Evolutionary conservation across 352 stramenopile species (phyloP), one percentile per base, ranked within the genome.

Genomic region (Globisporangium cederbergense): DNA sequence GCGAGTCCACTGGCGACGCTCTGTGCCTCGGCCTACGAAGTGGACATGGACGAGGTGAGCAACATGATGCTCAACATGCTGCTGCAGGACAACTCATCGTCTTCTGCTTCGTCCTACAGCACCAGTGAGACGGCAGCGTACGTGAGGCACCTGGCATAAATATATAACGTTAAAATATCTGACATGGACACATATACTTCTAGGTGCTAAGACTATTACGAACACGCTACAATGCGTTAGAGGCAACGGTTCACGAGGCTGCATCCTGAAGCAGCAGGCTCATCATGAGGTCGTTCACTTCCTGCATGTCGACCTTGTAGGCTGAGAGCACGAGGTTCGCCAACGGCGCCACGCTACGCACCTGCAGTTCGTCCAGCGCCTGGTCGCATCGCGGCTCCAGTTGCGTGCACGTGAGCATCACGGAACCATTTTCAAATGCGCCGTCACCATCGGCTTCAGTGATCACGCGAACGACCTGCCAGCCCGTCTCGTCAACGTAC

Each of bases 1-100:
- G 36, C 49, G 32, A 65, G 38, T 43, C 47, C 36, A 16, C 36
- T 65, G 4, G 36, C 59, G 22, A 57, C 10, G 4, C 22, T 65
- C 5, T 42, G 25, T 13, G 34, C 32, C 6, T 51, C 59, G 14
- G 28, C 49, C 7, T 57, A 52, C 28, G 59, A 59, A 34, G 59
- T 45, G 11, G 59, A 59, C 28, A 59, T 51, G 22, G 59, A 59
- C 1, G n/a, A 65, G 28, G 32, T 53, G 10, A 52, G 20, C 34
- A 40, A 45, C 47, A 52, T 58, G 47, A 59, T 65, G 49, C 58
- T 58, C 47, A 40, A 58, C 36, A 36, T 50, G 34, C 34, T 65
- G 59, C 49, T 65, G 6, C 34, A 43, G 11, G 47, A 43, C 6
- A 59, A n/a, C 10, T 34, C 22, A 14, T 56, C 49, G 13, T 18